Base-by-base conservation (phyloP, 208 protist species). In the Vickermania ingenoplastis region DNA sequence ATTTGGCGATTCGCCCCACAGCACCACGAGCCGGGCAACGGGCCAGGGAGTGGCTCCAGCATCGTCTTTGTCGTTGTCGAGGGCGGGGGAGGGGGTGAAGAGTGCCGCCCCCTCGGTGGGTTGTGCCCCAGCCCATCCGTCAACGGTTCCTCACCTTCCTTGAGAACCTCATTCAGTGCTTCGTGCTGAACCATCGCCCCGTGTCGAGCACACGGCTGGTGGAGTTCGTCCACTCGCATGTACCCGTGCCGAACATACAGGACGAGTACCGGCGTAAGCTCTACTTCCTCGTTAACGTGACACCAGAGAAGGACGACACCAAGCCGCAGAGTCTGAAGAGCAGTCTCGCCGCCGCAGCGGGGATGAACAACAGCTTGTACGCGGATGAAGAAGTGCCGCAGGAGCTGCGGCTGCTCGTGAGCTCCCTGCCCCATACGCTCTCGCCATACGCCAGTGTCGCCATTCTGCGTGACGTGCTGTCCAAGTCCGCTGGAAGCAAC, bases 261-360 rank as follows among this genome's bases (percentile, higher is more conserved):
- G 88, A 95, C 65, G 84, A 90, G 61, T 95, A 95, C 71, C 79
- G 88, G 2, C 79, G 88, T 28, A 95, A 95, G 70, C 77, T 95
- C 23, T 95, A 88, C 71, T 70, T 95, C 41, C 71, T 95, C 31
- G 85, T 95, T 36, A 95, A 95, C 56, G 83, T 95, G 22, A 71
- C 82, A 7, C n/a, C 50, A 48, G 49, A 55, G 28, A 41, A 30
- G 64, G 53, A 55, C 41, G 58, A 59, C 45, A 54, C 57, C 3
- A 30, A 29, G 21, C 27, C 21, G 2, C 31, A 27, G 53, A 5
- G 0, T 53, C 22, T 14, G 56, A n/a, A 24, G 22, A 22, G n/a
- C 24, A 48, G 41, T 25, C 11, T 24, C 53, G 31, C 7, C n/a
- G 59, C 51, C 1, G n/a, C n/a, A n/a, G n/a, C n/a, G n/a, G n/a